phyloP scores from a whole-genome alignment of 768 basidiomycete species.

The Daedalea quercina region DNA sequence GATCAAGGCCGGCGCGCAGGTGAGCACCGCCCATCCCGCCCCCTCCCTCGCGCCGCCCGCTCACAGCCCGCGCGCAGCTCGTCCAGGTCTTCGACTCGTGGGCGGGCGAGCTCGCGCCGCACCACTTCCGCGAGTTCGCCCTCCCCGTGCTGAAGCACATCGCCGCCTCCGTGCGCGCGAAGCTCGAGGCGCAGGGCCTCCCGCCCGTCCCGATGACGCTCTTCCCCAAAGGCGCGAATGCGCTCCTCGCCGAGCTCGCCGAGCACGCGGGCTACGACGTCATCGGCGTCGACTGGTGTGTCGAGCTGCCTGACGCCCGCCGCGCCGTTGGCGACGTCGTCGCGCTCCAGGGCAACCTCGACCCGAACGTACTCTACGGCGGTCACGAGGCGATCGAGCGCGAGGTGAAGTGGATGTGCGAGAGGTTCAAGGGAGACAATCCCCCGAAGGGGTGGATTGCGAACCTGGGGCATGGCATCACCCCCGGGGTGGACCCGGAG shows the following conservation, averaged over 20 bases:
- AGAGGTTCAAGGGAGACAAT: conserved; percentile 58
- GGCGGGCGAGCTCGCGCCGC: conserved; percentile 86
- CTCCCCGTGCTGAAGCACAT: conserved; percentile 75
- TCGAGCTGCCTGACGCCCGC: conserved; percentile 70
- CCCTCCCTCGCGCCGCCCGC: neutral
- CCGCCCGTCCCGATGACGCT: conserved; percentile 75
- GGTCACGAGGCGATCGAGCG: conserved; percentile 80
- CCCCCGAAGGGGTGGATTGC: conserved; percentile 81
- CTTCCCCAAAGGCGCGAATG: conserved; percentile 92
- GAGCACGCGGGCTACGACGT: conserved; percentile 74
- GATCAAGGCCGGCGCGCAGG: conserved; percentile 94
- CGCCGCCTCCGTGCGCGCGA: conserved; percentile 54
- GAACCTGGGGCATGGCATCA: conserved; percentile 96
- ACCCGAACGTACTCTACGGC: conserved; percentile 83
- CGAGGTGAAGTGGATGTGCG: conserved; percentile 77
- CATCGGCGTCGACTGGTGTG: conserved; percentile 88
- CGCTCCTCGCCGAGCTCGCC: conserved; percentile 55
- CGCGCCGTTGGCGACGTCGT: conserved; percentile 52
- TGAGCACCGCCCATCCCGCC: conserved; percentile 27
- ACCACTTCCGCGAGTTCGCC: conserved; percentile 82
- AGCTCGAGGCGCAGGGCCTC: conserved; percentile 46
- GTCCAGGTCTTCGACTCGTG: conserved; percentile 97
- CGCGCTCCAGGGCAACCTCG: conserved; percentile 88
- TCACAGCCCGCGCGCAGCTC: conserved; percentile 42
- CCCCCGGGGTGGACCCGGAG: conserved; percentile 91